phyloP scores from a whole-genome alignment of 768 basidiomycete species.

The Lactarius indigo region DNA sequence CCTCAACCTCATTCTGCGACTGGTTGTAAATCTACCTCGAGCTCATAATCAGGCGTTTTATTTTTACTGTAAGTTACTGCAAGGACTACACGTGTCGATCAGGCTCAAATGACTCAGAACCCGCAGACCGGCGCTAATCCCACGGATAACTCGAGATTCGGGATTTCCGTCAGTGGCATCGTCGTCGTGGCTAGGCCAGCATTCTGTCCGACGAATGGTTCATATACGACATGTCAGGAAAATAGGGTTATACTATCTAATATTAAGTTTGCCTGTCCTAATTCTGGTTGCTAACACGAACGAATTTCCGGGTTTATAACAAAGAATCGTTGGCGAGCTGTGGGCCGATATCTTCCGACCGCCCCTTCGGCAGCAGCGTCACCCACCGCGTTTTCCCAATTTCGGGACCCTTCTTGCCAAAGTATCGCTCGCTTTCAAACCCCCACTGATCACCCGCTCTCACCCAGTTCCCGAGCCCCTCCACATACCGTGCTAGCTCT shows the following conservation, averaged over 20 bases:
- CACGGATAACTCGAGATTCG: too few relatives aligned
- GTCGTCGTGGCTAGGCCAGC: too few relatives aligned
- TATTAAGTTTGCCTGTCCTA: too few relatives aligned
- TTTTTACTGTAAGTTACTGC: too few relatives aligned
- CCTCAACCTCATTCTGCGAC: too few relatives aligned
- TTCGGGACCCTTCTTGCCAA: slow-evolving; percentile 23
- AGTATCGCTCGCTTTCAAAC: slow-evolving; percentile 35
- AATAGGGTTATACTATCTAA: background rate
- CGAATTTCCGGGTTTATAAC: background rate
- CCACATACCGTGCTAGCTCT: slow-evolving; percentile 36
- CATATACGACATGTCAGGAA: background rate
- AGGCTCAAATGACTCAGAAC: too few relatives aligned
- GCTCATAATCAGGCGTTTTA: too few relatives aligned
- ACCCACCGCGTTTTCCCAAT: slow-evolving; percentile 24
- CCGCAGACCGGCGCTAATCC: too few relatives aligned
- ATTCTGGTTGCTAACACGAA: background rate
- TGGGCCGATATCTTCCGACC: slow-evolving; percentile 19
- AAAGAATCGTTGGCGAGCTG: slow-evolving; percentile 20
- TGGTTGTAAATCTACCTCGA: too few relatives aligned
- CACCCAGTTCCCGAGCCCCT: slow-evolving; percentile 46
- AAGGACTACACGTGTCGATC: too few relatives aligned
- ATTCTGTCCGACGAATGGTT: too few relatives aligned
- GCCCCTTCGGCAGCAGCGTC: slow-evolving; percentile 23
- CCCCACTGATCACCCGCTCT: slow-evolving; percentile 41
- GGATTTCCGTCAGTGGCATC: too few relatives aligned